These are phyloP conservation scores for Annulohypoxylon nitens DNA, from an alignment of 495 filamentous ascomycete genomes.

Conservation along the genomic window DNA sequence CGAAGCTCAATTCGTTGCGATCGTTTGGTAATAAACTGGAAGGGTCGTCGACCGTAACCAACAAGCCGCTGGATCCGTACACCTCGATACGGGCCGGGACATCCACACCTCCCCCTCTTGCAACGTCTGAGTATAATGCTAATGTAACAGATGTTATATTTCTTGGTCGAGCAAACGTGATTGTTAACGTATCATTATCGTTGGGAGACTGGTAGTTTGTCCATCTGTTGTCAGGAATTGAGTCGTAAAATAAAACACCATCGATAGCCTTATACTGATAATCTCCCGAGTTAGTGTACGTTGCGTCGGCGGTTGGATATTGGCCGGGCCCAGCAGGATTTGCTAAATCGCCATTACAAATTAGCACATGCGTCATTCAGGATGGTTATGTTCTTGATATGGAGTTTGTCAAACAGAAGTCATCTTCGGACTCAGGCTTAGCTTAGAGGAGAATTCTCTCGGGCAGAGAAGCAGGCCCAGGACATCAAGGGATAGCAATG, in stretches of 20 bases:
- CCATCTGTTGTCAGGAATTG: constrained; percentile 61
- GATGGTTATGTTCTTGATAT: not conserved
- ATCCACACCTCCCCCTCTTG: constrained; percentile 54
- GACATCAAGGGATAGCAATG: not conserved
- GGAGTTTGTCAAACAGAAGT: not conserved
- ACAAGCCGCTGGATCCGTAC: constrained; percentile 48
- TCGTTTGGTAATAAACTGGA: constrained; percentile 55
- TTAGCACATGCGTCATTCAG: constrained; percentile 11
- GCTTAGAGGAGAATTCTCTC: not conserved
- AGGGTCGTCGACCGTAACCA: constrained; percentile 45
- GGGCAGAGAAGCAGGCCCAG: not conserved
- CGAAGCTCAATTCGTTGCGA: constrained; percentile 56
- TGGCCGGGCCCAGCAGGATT: constrained; percentile 57
- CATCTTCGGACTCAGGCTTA: not conserved
- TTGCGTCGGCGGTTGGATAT: constrained; percentile 55
- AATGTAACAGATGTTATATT: constrained; percentile 57
- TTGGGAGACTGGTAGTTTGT: constrained; percentile 57
- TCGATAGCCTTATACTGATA: constrained; percentile 60
- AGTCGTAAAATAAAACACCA: constrained; percentile 60
- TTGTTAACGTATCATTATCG: constrained; percentile 54
- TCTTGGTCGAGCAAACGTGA: constrained; percentile 57
- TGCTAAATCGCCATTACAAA: constrained; percentile 19
- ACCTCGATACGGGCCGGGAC: constrained; percentile 56
- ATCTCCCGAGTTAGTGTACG: constrained; percentile 52
- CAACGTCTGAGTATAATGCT: constrained; percentile 55